Percentiles rank a stretch among this genome's conserved stretches.
Conservation (phyloP, 257 asterid genomes). For the Coffea eugenioides region DNA sequence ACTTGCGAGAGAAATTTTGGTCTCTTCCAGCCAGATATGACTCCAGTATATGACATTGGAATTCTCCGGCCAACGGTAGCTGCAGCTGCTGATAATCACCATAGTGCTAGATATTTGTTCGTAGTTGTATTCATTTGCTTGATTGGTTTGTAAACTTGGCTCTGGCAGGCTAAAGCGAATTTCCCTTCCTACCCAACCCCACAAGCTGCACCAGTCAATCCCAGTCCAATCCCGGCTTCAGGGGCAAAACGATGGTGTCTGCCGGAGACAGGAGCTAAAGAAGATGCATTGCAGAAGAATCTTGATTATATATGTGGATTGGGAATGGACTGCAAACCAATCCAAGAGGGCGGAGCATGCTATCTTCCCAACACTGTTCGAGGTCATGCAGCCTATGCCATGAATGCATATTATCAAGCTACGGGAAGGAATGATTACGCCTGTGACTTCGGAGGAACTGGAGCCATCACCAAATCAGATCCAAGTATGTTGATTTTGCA, state of each 20-base stretch:
- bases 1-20: slow-evolving; percentile 69
- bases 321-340: slow-evolving; percentile 38
- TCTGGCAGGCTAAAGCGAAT: slow-evolving; percentile 40
- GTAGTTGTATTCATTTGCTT: slow-evolving; percentile 33
- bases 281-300: slow-evolving; percentile 39
- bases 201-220: slow-evolving; percentile 14
- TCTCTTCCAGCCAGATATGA: slow-evolving; percentile 36
- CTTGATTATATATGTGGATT: slow-evolving; percentile 45
- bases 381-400: slow-evolving; percentile 49
- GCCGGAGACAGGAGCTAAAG: slow-evolving; percentile 30
- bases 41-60: slow-evolving; percentile 57
- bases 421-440: slow-evolving; percentile 31
- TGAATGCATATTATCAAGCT: slow-evolving; percentile 41
- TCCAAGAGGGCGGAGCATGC: slow-evolving; percentile 38
- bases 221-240: slow-evolving; percentile 16
- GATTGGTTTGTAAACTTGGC: slow-evolving; percentile 35
- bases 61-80: slow-evolving; percentile 42
- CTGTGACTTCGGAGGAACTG: slow-evolving; percentile 40
- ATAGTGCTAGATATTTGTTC: slow-evolving; percentile 20
- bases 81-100: slow-evolving; percentile 18
- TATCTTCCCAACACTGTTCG: slow-evolving; percentile 38
- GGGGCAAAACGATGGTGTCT: slow-evolving; percentile 39
- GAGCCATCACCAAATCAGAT: slow-evolving; percentile 29
- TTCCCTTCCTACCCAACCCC: slow-evolving; percentile 24
- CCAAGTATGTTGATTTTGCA: slow-evolving; percentile 30